Conservation (phyloP, 371 early-diverging fungal species). For the Mortierella sp. region DNA sequence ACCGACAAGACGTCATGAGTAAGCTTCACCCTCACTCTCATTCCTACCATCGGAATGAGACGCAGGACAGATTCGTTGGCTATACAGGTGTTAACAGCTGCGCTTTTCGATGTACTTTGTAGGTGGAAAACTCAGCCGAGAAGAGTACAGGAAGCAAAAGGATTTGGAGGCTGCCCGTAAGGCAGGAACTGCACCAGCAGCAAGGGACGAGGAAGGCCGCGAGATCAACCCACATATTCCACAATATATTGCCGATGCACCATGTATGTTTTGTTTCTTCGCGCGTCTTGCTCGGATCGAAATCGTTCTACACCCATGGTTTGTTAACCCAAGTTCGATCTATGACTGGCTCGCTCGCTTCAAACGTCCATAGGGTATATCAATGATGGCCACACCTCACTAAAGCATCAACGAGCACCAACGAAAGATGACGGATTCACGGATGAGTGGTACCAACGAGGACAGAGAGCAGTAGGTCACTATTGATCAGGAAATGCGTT, state of each 20-base stretch:
- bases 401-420: slow-evolving; percentile 89
- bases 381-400: slow-evolving; percentile 84
- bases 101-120: background rate
- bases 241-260: slow-evolving; percentile 94
- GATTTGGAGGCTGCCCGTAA: slow-evolving; percentile 91
- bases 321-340: too few relatives aligned
- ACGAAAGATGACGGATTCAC: slow-evolving; percentile 54
- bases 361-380: slow-evolving; percentile 76
- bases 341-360: too few relatives aligned
- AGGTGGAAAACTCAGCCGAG: slow-evolving; percentile 77
- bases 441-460: slow-evolving; percentile 86
- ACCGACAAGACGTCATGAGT: slow-evolving; percentile 18
- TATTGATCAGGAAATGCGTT: background rate
- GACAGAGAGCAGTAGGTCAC: slow-evolving; percentile 71
- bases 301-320: background rate
- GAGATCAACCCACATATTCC: slow-evolving; percentile 99
- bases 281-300: background rate
- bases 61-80: too few relatives aligned
- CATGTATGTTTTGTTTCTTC: slow-evolving; percentile 65
- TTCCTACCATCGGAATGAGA: background rate
- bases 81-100: too few relatives aligned
- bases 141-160: slow-evolving; percentile 87
- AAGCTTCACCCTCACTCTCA: background rate
- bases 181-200: slow-evolving; percentile 92
- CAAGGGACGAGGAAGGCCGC: slow-evolving; percentile 89